These are phyloP conservation scores for Hirsutella minnesotensis DNA, from an alignment of 2,329 filamentous ascomycete genomes.

Conservation along the genomic window DNA sequence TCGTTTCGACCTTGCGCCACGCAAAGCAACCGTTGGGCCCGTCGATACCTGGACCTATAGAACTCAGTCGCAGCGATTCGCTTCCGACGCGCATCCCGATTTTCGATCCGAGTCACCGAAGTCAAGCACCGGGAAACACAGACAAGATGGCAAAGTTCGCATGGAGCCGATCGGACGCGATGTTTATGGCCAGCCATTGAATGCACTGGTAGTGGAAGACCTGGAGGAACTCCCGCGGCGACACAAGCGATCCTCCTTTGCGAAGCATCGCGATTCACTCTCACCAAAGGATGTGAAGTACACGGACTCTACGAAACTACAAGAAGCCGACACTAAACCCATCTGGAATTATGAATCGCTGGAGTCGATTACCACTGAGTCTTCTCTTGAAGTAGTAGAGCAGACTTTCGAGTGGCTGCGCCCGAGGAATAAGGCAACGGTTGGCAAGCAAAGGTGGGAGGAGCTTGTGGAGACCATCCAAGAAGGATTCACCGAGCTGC, in stretches of 20 bases:
- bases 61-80: slow-evolving; percentile 9
- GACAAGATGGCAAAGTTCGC: too few species aligned
- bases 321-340: too few species aligned
- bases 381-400: slow-evolving; percentile 19
- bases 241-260: too few species aligned
- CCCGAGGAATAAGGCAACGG: slow-evolving; percentile 24
- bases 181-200: too few species aligned
- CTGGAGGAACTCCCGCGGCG: too few species aligned
- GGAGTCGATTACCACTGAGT: too few species aligned
- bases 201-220: too few species aligned
- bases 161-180: too few species aligned
- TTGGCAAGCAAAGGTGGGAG: slow-evolving; percentile 29
- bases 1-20: slow-evolving; percentile 16
- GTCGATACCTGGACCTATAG: slow-evolving; percentile 5
- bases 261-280: too few species aligned
- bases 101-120: background rate
- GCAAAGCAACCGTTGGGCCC: slow-evolving; percentile 6
- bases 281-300: too few species aligned
- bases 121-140: background rate
- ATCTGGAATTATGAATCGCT: too few species aligned
- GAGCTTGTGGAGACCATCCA: slow-evolving; percentile 24
- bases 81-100: slow-evolving; percentile 9
- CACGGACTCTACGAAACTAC: too few species aligned
- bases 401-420: slow-evolving; percentile 36
- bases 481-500: slow-evolving; percentile 33